Conservation (phyloP, 768 basidiomycete genomes). For the Suillus discolor region DNA sequence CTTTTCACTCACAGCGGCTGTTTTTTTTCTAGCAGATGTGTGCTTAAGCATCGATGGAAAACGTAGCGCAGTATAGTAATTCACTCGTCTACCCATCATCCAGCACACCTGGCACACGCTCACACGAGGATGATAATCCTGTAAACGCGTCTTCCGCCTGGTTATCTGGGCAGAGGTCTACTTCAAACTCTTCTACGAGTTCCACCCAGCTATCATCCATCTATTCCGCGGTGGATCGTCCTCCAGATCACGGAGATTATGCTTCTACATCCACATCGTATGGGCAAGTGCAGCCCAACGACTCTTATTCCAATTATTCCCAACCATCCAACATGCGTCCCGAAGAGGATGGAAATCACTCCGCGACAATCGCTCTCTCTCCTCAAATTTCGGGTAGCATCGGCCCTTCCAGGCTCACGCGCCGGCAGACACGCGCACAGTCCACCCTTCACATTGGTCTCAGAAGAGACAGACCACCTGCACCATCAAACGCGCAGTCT, state of each 20-base stretch:
- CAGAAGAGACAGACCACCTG: constrained; percentile 29
- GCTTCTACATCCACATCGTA: constrained; percentile 27
- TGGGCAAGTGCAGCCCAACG: constrained; percentile 22
- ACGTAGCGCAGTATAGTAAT: constrained; percentile 36
- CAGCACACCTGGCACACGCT: constrained; percentile 26
- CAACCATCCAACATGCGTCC: constrained; percentile 33
- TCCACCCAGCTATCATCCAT: constrained; percentile 30
- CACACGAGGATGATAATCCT: constrained; percentile 25
- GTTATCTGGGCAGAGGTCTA: constrained; percentile 22
- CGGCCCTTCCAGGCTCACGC: constrained; percentile 53
- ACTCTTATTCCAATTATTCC: constrained; percentile 30
- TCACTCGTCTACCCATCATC: constrained; percentile 35
- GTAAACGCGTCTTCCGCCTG: constrained; percentile 31
- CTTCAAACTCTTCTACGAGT: constrained; percentile 21
- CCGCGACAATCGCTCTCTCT: constrained; percentile 29
- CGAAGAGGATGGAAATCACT: constrained; percentile 28
- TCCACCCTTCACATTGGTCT: constrained; percentile 36
- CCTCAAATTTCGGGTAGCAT: constrained; percentile 52
- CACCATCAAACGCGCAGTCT: constrained; percentile 14
- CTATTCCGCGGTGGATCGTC: constrained; percentile 43
- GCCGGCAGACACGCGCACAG: constrained; percentile 44
- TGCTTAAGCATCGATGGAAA: constrained; percentile 37
- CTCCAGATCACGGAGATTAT: constrained; percentile 41
- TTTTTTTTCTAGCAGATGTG: constrained; percentile 33
- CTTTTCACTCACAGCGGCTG: constrained; percentile 26